These are phyloP conservation scores for Cornus controversa DNA, from an alignment of 148 eudicot genomes.

Conservation along the genomic window DNA sequence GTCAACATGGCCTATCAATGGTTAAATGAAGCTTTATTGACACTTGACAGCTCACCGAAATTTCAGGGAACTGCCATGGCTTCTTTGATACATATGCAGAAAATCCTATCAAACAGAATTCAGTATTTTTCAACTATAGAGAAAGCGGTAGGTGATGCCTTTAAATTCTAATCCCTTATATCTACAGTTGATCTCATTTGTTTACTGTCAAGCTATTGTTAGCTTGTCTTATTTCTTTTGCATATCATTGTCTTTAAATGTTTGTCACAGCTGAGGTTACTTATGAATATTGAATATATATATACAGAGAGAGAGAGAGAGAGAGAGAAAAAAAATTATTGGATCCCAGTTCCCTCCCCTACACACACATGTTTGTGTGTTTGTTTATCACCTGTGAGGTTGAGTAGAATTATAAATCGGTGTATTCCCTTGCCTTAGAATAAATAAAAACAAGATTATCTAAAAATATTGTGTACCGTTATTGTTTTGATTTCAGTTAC, in stretches of 20 bases:
- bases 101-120: constrained; percentile 69
- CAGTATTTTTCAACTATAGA: constrained; percentile 71
- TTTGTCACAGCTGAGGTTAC: no score
- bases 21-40: constrained; percentile 3
- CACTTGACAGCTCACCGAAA: not conserved
- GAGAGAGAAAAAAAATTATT: no score
- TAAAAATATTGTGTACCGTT: not conserved
- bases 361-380: no score
- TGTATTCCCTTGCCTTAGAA: no score
- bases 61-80: constrained; percentile 96
- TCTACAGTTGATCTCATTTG: not conserved
- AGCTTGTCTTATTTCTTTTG: not conserved
- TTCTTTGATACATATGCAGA: constrained; percentile 89
- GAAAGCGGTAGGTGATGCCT: constrained; percentile 69
- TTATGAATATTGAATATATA: no score
- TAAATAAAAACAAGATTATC: not conserved
- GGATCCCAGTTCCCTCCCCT: no score
- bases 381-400: not conserved
- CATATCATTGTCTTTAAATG: not conserved
- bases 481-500: not conserved
- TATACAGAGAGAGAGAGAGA: no score
- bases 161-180: not conserved
- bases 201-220: not conserved
- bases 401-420: not conserved
- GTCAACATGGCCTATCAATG: not conserved